Base-by-base conservation (phyloP, 805 yeast species). In the Lipomyces kockii region DNA sequence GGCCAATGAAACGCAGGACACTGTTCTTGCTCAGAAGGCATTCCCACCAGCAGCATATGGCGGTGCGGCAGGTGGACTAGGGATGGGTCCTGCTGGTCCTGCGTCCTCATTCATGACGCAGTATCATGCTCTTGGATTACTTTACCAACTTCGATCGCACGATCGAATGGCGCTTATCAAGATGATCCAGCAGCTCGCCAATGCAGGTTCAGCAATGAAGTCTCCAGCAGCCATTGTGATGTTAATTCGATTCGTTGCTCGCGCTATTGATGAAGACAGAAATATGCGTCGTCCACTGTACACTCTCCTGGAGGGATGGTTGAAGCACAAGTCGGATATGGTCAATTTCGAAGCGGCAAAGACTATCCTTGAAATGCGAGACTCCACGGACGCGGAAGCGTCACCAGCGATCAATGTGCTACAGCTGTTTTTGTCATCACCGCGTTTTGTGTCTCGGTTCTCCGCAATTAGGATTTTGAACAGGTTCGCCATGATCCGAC, bases 81-180 rank as follows among this genome's bases (percentile, higher is more conserved):
- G 75, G 2, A 58, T 60, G 17, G 65, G 66, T 32, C 70, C 75
- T 1, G 65, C 71, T 34, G 72, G 74, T 43, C 64, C 94, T 61
- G 82, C 87, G 20, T 87, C 94, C 56, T 86, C 96, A 25, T 87
- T 85, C 79, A 89, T 91, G 83, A 85, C 97, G 67, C 98, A 95
- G 82, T 95, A 94, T 80, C 98, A 95, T 79, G 98, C 99, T 2
- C 83, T 95, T 73, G 98, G 97, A 29, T 84, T 95, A 74, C 81
- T 96, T 73, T 93, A 92, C 78, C 90, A 90, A 74, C 84, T 95
- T 79, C 87, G 96, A 78, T 89, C 89, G 75, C 97, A 90, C 78
- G 99, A 95, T 77, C 89, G 90, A 74, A 92, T 95, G 94, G 97
- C 98, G 1, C 82, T 95, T 74, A 85, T 91, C 84, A 94, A 94